Base-by-base conservation (phyloP, 345 rosid genomes). In the Schrenkiella parvula region DNA sequence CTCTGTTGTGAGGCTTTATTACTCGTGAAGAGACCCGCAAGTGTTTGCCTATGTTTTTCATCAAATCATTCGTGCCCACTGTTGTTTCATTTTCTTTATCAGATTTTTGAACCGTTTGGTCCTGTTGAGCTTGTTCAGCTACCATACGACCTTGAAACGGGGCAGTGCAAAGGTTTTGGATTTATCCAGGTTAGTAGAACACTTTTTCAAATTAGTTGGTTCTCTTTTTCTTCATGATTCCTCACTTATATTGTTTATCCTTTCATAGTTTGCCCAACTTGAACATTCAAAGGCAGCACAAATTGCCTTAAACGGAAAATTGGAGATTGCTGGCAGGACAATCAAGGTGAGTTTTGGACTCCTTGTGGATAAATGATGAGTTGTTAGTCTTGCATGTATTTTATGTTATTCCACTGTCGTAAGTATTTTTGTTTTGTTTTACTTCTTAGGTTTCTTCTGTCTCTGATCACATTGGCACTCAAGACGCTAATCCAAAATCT, bases 111-210 rank as follows among this genome's bases (percentile, higher is more conserved):
- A 82, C 86, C 96, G 22, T 93, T 88, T 85, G 98, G 98, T 66
- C 88, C 89, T 2, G 90, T 93, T 80, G 98, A 93, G 83, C 90
- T 93, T 64, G 90, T 93, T 71, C 98, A 93, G 76, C 84, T 93
- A 61, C 98, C 98, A 23, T 91, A 86, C 75, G 98, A 93, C 80
- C 80, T 79, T 58, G 98, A 90, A 78, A 88, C 93, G 18, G 92
- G 97, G 42, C 98, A 88, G 71, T 90, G 98, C 87, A 93, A 93
- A 77, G 98, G 98, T 68, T 93, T 86, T 65, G 98, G 96, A 68
- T 93, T 93, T 86, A 88, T 93, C 78, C 98, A 93, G 83, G 98
- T 90, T 56, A 57, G 91, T 83, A 31, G 28, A 64, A 22, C 26
- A 41, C 54, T 14, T 37, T 63, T 67, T 63, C 21, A 23, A 60